Evolutionary conservation across 2,329 filamentous ascomycete genomes (phyloP), one percentile per base, ranked within the genome.

Genomic region (Phialocephala subalpina): DNA sequence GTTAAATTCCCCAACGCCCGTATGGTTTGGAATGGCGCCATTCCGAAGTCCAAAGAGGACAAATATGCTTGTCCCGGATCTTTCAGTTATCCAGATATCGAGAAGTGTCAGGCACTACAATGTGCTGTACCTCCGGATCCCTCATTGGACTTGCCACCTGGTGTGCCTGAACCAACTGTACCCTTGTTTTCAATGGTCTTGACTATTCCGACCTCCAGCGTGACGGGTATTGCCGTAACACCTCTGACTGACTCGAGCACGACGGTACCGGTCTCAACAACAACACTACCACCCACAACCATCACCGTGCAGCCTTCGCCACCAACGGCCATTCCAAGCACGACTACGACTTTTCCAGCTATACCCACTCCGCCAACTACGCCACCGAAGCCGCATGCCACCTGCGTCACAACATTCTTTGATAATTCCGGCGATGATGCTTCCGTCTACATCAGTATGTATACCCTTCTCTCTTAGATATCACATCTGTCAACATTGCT

Each of bases 21-120:
- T 29, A 52, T 52, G 47, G 20, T 52, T 22, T 52, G 27, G 20
- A 52, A 52, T 29, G 47, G 47, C 22, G 47, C 47, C 14, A 27
- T 52, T 52, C 47, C 47, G 4, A 8, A 45, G 20, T 7, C 11
- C 20, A 27, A 12, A 3, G 27, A 52, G 8, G 22, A 9, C 5
- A 6, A 29, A 14, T 52, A 27, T 52, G 47, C 22, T 12, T 52
- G 47, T 18, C 47, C 47, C 27, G 47, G 20, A 3, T 12, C 20
- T 14, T 12, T 25, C 14, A 9, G 6, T 18, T 52, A 52, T 52
- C 47, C 47, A 12, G 20, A n/a, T n/a, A n/a, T n/a, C n/a, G n/a
- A n/a, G n/a, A 38, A 38, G 36, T 8, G 8, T 38, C 36, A 14
- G 40, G 18, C 11, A 45, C 11, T n/a, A 38, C 7, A 38, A 7